A percentile compares a stretch with the other conserved stretches of the same genome.
These are phyloP conservation scores for Malassezia equina DNA, from an alignment of 1,284 basidiomycete species.

Conservation along the genomic window DNA sequence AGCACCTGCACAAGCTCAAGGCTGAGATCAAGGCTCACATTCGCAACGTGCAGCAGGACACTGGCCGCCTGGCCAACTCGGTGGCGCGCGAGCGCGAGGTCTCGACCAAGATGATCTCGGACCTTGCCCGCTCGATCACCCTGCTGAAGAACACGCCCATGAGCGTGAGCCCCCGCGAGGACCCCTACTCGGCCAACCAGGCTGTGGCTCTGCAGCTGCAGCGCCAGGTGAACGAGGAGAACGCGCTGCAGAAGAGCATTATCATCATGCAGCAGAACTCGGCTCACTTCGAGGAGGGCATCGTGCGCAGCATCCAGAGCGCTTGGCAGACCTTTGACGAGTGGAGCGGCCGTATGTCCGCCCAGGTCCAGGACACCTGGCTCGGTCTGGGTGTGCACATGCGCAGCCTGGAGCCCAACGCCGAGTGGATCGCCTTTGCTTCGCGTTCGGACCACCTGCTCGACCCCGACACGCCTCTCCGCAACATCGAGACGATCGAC, in stretches of 20 bases:
- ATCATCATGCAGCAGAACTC: constrained; percentile 97
- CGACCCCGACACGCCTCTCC: constrained; percentile 78
- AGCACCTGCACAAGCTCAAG: constrained; percentile 87
- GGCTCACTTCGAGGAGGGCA: constrained; percentile 92
- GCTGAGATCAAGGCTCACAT: constrained; percentile 95
- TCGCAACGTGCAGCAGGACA: constrained; percentile 93
- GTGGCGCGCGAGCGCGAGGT: constrained; percentile 90
- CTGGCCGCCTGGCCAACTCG: constrained; percentile 80
- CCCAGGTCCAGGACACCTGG: constrained; percentile 71
- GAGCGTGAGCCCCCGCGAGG: constrained; percentile 67
- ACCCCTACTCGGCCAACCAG: constrained; percentile 72
- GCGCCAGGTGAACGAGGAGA: constrained; percentile 86
- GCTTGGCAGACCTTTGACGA: constrained; percentile 96
- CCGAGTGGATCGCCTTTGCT: constrained; percentile 93
- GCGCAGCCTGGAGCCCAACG: constrained; percentile 73
- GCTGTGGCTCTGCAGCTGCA: constrained; percentile 76
- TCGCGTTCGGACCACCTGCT: constrained; percentile 88
- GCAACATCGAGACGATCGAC: constrained; percentile 56
- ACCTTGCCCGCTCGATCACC: constrained; percentile 75
- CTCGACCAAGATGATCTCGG: constrained; percentile 75
- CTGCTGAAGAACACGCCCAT: constrained; percentile 92
- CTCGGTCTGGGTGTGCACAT: constrained; percentile 65
- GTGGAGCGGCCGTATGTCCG: constrained; percentile 75
- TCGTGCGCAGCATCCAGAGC: constrained; percentile 86
- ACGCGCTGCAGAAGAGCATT: constrained; percentile 93